These are phyloP conservation scores for Arthroderma sp. DNA, from an alignment of 2,329 filamentous ascomycete species.

Conservation along the genomic window DNA sequence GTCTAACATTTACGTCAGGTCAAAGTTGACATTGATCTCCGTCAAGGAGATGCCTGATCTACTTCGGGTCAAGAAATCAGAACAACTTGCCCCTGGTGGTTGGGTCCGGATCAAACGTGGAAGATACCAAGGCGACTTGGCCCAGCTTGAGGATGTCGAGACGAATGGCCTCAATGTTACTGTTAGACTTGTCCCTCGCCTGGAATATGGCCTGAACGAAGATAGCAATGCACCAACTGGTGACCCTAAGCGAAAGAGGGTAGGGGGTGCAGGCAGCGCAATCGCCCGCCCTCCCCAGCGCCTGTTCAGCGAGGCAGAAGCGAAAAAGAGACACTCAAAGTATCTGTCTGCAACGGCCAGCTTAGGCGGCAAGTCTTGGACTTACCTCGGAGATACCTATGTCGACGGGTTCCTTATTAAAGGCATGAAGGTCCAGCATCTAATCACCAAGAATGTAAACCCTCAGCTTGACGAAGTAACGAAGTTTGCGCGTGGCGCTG, in stretches of 20 bases:
- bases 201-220: constrained; percentile 84
- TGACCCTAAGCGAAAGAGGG: constrained; percentile 69
- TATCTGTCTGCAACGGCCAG: constrained; percentile 44
- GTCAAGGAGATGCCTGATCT: constrained; percentile 97
- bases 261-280: constrained; percentile 39
- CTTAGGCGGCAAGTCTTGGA: constrained; percentile 58
- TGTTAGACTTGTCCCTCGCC: constrained; percentile 74
- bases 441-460: constrained; percentile 81
- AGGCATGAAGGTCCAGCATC: constrained; percentile 77
- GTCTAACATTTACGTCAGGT: constrained; percentile 78
- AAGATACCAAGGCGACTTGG: constrained; percentile 79
- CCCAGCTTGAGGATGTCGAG: constrained; percentile 83
- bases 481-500: constrained; percentile 75
- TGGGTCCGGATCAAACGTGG: constrained; percentile 80
- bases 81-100: constrained; percentile 70
- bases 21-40: constrained; percentile 75
- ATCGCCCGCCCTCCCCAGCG: constrained; percentile 69
- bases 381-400: constrained; percentile 79
- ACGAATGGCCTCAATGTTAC: constrained; percentile 82
- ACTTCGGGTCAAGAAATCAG: constrained; percentile 77
- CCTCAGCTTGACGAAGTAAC: constrained; percentile 90
- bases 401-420: constrained; percentile 88
- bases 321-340: constrained; percentile 70
- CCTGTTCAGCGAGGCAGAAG: constrained; percentile 85
- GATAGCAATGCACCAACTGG: constrained; percentile 48